Evolutionary conservation across 805 yeast genomes (phyloP).

Genomic region (Saturnispora mendoncae): DNA sequence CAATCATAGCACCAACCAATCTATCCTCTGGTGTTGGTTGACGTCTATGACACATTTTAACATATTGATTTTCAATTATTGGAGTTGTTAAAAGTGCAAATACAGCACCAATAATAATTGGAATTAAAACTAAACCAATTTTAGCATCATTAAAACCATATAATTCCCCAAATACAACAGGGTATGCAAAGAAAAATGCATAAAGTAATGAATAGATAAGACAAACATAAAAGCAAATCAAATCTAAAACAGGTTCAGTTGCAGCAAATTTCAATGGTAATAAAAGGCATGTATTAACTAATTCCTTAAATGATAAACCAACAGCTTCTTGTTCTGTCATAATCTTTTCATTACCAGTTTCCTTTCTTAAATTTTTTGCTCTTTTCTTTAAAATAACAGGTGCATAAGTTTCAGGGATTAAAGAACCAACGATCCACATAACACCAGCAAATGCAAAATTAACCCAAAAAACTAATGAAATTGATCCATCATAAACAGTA

Average conservation of each 20-base stretch:
- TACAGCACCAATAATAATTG: constrained; percentile 80
- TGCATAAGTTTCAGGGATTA: constrained; percentile 86
- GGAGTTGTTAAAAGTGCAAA: constrained; percentile 72
- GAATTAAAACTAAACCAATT: constrained; percentile 82
- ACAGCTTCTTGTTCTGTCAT: constrained; percentile 91
- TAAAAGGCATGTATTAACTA: constrained; percentile 60
- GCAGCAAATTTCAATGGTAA: constrained; percentile 72
- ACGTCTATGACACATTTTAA: constrained; percentile 41
- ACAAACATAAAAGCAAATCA: constrained; percentile 80
- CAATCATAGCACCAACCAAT: constrained; percentile 71
- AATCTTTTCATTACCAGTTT: constrained; percentile 73
- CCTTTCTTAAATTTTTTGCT: constrained; percentile 60
- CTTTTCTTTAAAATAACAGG: constrained; percentile 66
- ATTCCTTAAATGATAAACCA: constrained; percentile 59
- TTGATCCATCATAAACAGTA: constrained; percentile 56
- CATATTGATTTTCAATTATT: constrained; percentile 54
- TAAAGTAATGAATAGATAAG: constrained; percentile 83
- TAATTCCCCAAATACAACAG: constrained; percentile 72
- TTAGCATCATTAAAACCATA: constrained; percentile 71
- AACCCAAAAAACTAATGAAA: constrained; percentile 77
- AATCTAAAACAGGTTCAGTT: constrained; percentile 78
- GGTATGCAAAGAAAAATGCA: constrained; percentile 93
- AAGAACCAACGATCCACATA: constrained; percentile 57
- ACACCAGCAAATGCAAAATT: constrained; percentile 87
- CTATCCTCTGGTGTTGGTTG: constrained; percentile 73